Percentiles rank a stretch among this genome's conserved stretches.
Conservation (phyloP, 371 early-diverging fungal species). For the Fennellomyces sp. region DNA sequence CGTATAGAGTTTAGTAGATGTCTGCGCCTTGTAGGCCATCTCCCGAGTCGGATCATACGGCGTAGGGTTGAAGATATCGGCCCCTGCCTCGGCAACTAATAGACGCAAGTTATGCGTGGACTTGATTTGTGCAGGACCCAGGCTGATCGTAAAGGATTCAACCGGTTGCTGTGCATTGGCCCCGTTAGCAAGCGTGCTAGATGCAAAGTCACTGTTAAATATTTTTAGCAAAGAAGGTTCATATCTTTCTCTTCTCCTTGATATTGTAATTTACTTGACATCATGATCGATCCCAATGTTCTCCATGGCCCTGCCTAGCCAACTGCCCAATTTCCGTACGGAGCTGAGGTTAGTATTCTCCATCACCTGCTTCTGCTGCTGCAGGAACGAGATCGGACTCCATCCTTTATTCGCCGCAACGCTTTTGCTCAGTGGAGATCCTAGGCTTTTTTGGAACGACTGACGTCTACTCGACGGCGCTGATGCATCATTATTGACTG, state of each 20-base stretch:
- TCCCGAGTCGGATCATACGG: slow-evolving; percentile 54
- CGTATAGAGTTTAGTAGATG: slow-evolving; percentile 69
- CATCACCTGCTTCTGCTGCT: slow-evolving; percentile 66
- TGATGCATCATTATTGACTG: slow-evolving; percentile 14
- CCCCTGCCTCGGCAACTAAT: slow-evolving; percentile 51
- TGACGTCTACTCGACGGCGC: slow-evolving; percentile 19
- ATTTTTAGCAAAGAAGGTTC: not conserved
- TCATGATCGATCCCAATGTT: slow-evolving; percentile 68
- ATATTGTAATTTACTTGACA: slow-evolving; percentile 25
- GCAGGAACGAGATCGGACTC: slow-evolving; percentile 68
- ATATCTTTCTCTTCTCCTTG: not conserved
- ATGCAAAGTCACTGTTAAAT: slow-evolving; percentile 12
- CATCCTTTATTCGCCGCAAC: slow-evolving; percentile 30
- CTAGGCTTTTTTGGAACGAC: slow-evolving; percentile 22
- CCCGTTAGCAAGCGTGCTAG: not conserved
- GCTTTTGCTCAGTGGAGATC: slow-evolving; percentile 16
- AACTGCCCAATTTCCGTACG: slow-evolving; percentile 66
- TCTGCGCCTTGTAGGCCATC: slow-evolving; percentile 73
- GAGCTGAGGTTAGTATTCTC: slow-evolving; percentile 61
- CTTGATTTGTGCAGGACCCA: slow-evolving; percentile 75
- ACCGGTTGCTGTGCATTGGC: slow-evolving; percentile 49
- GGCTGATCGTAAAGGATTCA: slow-evolving; percentile 74
- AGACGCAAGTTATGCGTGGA: slow-evolving; percentile 73
- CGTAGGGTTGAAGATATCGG: slow-evolving; percentile 53
- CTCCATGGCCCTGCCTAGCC: slow-evolving; percentile 77